Percentiles rank a stretch among this genome's conserved stretches.
Evolutionary conservation across 208 protist genomes (phyloP).

Genomic region (Crithidia fasciculata): DNA sequence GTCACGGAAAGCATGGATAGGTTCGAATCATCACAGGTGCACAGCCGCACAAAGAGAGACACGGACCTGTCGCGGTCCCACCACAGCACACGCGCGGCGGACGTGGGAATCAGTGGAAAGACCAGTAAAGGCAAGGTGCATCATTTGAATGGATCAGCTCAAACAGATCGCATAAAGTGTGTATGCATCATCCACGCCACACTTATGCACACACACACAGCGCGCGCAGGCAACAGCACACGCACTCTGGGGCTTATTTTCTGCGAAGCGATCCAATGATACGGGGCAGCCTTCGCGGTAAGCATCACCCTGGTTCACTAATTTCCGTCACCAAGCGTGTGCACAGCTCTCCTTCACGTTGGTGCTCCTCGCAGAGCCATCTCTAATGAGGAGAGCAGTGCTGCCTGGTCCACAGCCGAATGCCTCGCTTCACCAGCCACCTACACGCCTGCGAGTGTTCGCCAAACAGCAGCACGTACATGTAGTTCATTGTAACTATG

Average conservation of each 20-base stretch:
- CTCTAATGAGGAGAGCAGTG: too few relatives aligned
- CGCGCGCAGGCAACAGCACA: not conserved
- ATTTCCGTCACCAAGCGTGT: too few relatives aligned
- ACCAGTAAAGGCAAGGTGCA: conserved; percentile 15
- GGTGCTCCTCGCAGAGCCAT: too few relatives aligned
- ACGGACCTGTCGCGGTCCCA: not conserved
- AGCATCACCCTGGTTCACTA: conserved; percentile 37
- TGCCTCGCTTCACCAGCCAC: too few relatives aligned
- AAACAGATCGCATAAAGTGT: conserved; percentile 40
- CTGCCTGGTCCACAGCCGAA: too few relatives aligned
- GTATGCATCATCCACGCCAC: conserved; percentile 3
- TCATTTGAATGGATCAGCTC: conserved; percentile 29
- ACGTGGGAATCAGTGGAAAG: conserved; percentile 13
- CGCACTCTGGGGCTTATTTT: conserved; percentile 63
- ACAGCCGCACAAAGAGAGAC: not conserved
- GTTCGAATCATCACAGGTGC: conserved; percentile 20
- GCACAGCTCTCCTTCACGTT: too few relatives aligned
- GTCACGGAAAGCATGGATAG: conserved; percentile 36
- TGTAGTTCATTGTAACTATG: too few relatives aligned
- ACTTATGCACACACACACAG: not conserved
- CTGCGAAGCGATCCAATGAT: conserved; percentile 58
- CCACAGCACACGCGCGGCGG: not conserved
- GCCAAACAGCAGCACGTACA: too few relatives aligned
- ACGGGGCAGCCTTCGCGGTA: conserved; percentile 57
- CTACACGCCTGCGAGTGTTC: too few relatives aligned